These are phyloP conservation scores for Paramecium biaurelia DNA, from an alignment of 73 alveolate genomes.

Conservation along the genomic window DNA sequence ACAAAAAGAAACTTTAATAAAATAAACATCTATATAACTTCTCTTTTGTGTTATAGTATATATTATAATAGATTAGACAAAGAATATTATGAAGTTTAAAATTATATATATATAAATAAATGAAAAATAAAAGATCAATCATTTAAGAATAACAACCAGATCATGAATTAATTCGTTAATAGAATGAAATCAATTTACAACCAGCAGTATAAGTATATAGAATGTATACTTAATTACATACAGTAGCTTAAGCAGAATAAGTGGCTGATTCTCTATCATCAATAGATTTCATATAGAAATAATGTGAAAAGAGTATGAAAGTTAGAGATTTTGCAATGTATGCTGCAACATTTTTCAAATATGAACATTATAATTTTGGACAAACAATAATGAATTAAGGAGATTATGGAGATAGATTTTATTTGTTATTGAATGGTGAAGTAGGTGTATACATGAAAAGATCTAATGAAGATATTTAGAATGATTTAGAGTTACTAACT, in stretches of 20 bases:
- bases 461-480: neutral
- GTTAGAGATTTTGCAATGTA: neutral
- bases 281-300: slow-evolving; percentile 3
- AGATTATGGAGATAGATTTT: slow-evolving; percentile 44
- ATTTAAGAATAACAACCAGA: slow-evolving; percentile 29
- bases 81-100: neutral
- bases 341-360: slow-evolving; percentile 22
- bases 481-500: neutral
- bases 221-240: neutral
- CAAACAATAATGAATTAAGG: slow-evolving; percentile 2
- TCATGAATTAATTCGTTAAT: neutral
- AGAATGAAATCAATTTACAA: neutral
- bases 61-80: no score
- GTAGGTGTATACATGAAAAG: slow-evolving; percentile 29
- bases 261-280: slow-evolving; percentile 7
- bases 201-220: neutral
- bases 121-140: slow-evolving; percentile 35
- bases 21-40: neutral
- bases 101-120: neutral
- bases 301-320: slow-evolving; percentile 13
- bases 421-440: neutral
- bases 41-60: no score
- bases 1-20: neutral
- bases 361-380: neutral
- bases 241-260: neutral